Base-by-base conservation (phyloP, 2,329 filamentous ascomycete species). In the Neoascochyta sp. region DNA sequence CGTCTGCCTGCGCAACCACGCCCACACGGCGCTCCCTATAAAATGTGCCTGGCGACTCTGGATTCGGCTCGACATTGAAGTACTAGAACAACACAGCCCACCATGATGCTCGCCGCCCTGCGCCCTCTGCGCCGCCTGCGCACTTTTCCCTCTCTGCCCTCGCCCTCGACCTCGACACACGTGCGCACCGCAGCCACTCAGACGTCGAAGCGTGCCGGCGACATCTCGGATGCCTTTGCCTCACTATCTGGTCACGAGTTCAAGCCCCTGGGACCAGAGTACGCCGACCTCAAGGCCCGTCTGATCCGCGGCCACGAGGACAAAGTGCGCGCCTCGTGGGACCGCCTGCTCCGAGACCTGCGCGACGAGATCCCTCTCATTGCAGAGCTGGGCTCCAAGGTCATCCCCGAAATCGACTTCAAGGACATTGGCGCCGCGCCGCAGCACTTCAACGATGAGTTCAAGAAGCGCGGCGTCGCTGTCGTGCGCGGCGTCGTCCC, bases 401-500 rank as follows among this genome's bases (percentile, higher is more conserved):
- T 65, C 23, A 61, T 73, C 10, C 69, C 69, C 0, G 60, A 68
- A 35, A 71, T 73, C 20, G 49, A 69, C 29, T 72, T 67, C 53
- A 61, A 63, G 16, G 66, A 71, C 24, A 54, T 73, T 10, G 59
- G 58, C 3, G 60, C 66, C 31, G 68, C 73, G 29, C 70, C 74
- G 3, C 64, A 71, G 14, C 64, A 70, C 2, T 84, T 84, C 54
- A 69, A 66, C 29, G 64, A 65, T 26, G 73, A 75, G 48, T 66
- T 81, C 29, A 71, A 71, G 46, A 76, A 78, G 48, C 74, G 80
- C 18, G 69, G 69, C 11, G 69, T 71, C 1, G 68, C 68, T 3
- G 63, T 72, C 6, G 60, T 73, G 20, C 58, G 68, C 22, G 63
- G 66, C 17, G 68, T 71, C 1, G 48, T 73, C 1, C 50, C 63